A percentile compares a stretch with the other conserved stretches of the same genome.
phyloP scores from a whole-genome alignment of 805 yeast species.

The Candida coquimbonensis region DNA sequence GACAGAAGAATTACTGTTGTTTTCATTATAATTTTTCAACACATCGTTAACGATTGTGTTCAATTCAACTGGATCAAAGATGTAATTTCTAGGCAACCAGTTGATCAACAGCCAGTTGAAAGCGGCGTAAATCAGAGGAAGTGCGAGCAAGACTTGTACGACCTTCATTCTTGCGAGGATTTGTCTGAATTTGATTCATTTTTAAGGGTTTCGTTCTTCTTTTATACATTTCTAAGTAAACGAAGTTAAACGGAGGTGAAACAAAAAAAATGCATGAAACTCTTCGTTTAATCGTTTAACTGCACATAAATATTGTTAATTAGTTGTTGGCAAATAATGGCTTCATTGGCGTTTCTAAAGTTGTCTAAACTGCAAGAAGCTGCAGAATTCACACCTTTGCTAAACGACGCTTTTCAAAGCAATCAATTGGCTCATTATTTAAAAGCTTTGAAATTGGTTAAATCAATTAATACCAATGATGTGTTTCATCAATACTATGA shows the following conservation, averaged over 20 bases:
- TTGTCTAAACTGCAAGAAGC: not conserved
- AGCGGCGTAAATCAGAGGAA: conserved; percentile 22
- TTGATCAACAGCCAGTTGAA: conserved; percentile 39
- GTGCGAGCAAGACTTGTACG: not conserved
- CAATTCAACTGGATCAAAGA: conserved; percentile 61
- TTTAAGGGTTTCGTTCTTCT: no score
- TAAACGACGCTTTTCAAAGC: not conserved
- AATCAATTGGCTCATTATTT: conserved; percentile 1
- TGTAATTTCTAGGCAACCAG: conserved; percentile 66
- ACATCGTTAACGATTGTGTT: conserved; percentile 52
- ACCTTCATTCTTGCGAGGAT: not conserved
- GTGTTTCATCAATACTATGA: conserved; percentile 2
- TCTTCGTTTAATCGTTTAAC: no score
- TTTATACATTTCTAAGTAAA: no score
- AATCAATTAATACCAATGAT: conserved; percentile 4
- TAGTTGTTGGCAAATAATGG: not conserved
- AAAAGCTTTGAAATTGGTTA: conserved; percentile 5
- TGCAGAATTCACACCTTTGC: not conserved
- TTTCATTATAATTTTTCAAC: conserved; percentile 43
- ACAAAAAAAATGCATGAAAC: no score
- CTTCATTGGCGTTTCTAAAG: not conserved
- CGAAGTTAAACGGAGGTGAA: no score
- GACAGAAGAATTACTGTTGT: conserved; percentile 56
- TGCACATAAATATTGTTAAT: no score
- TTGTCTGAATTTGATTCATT: no score